Base-by-base conservation (phyloP, 2,329 filamentous ascomycete genomes). In the Ophiostoma pallidulum region DNA sequence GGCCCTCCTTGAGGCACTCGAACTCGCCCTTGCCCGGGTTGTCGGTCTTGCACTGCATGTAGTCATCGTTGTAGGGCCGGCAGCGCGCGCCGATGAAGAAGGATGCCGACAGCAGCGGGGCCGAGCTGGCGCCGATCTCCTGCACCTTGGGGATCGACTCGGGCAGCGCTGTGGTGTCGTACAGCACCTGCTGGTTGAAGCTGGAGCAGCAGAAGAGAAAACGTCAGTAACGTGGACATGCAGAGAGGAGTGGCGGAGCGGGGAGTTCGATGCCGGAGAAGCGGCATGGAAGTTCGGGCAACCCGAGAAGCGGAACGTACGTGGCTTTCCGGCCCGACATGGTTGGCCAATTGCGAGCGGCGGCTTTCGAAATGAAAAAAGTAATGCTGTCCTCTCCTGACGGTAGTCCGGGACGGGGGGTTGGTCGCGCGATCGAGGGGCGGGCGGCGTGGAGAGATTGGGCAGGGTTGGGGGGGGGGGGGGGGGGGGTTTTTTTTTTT, bases 31-130 rank as follows among this genome's bases (percentile, higher is more conserved):
- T 81, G 60, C 92, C 92, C 54, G 86, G 84, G 60, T 88, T 82
- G 71, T 96, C 89, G 58, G 80, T 86, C 83, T 98, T 98, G 84
- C 92, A 98, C 74, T 94, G 86, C 91, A 98, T 98, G 72, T 85
- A 98, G 71, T 98, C 92, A 74, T 98, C 92, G 70, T 97, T 97
- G 77, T 90, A 98, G 49, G 86, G 75, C 66, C 79, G 84, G 82
- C 92, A 98, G 63, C 91, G 84, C 57, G 89, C 90, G 54, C 92
- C 92, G 64, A 98, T 98, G 68, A 97, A 98, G 77, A 86, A 98
- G 45, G 88, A 82, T 28, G 92, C 92, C 56, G 87, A 94, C 51
- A 94, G 74, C 38, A 98, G 78, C 47, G 92, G 92, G 33, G 90
- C 92, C 49, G 91, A 97, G 62, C 84, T 94, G 62, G 88, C 80